Base-by-base conservation (phyloP, 768 basidiomycete genomes). In the Strobilomyces confusus region DNA sequence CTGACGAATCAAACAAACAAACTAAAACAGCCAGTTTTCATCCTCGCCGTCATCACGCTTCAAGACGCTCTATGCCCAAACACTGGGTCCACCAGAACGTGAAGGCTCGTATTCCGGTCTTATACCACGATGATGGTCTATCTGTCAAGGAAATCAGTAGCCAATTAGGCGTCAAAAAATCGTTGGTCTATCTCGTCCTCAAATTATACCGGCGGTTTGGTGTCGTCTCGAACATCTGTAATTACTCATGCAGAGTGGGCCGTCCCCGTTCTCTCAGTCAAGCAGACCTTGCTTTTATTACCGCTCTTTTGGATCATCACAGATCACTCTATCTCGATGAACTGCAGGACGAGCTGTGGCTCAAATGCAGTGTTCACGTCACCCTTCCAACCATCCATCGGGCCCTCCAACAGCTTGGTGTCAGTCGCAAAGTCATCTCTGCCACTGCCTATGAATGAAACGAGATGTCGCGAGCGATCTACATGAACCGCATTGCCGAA, bases 361-460 rank as follows among this genome's bases (percentile, higher is more conserved):
- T 34, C 32, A 52, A 56, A 20, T 5, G 3, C 12, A 5, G 6
- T 19, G 34, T 43, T 11, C 12, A 9, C 8, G 41, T 19, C 0
- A 48, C 46, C 1, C 34, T 57, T 36, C 15, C 36, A 3, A 58
- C 36, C 1, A 1, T 58, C 2, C 4, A 15, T 5, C 9, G 11
- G 7, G 25, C 54, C 9, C 36, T 58, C 3, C 30, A 44, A 11
- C 6, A 19, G 14, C 52, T 54, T 23, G 26, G 17, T 1, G 3
- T 54, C 8, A 57, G 22, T 20, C n/a, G 9, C 19, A 57, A 57
- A 8, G 1, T 14, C 4, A 32, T 55, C 25, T 57, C 60, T n/a
- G n/a, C 20, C 9, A 1, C 1, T 30, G 40, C 40, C 6, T 5
- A 1, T 15, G 12, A 42, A 25, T 12, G 11, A 12, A 42, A 42